Conservation (phyloP, 139 green algal species). For the Auxenochlorella protothecoides region DNA sequence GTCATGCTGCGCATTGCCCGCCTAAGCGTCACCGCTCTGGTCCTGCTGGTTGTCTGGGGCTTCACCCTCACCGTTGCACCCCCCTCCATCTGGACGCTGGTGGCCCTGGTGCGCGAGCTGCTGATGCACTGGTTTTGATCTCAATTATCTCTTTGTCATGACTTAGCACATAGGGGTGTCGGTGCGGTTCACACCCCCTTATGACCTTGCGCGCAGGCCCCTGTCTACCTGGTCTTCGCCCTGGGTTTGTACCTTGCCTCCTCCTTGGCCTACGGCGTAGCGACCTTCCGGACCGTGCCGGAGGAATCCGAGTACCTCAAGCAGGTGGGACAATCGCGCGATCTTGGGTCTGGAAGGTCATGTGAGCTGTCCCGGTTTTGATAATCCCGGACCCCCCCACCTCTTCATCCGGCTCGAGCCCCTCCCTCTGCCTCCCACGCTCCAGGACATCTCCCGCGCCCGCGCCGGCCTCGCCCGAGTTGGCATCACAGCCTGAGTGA, state of each 20-base stretch:
- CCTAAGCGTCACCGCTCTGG: not conserved
- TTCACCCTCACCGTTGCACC: not conserved
- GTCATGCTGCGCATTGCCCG: not conserved
- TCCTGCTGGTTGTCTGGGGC: not conserved
- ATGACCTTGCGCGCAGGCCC: slow-evolving; percentile 18
- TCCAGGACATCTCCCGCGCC: not conserved
- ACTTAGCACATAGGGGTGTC: not conserved
- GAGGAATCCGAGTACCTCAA: slow-evolving; percentile 29
- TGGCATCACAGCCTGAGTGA: not conserved
- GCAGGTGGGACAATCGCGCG: slow-evolving; percentile 4
- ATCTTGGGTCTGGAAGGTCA: not conserved
- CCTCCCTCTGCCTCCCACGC: not conserved
- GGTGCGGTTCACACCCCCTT: no score
- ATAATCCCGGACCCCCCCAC: not conserved
- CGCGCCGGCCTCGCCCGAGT: not conserved
- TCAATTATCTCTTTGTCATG: not conserved
- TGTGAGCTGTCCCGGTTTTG: not conserved
- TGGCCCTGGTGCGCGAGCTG: not conserved
- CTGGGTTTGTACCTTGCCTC: slow-evolving; percentile 24
- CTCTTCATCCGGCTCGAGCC: not conserved
- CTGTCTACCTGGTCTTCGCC: slow-evolving; percentile 8
- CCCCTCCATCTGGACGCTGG: not conserved
- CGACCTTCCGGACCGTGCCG: slow-evolving; percentile 39
- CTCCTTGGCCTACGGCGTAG: slow-evolving; percentile 30
- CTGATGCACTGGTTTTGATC: not conserved